Percentiles rank a stretch among this genome's conserved stretches.
Conservation (phyloP, 495 filamentous ascomycete species). For the Aspergillus egyptiacus region DNA sequence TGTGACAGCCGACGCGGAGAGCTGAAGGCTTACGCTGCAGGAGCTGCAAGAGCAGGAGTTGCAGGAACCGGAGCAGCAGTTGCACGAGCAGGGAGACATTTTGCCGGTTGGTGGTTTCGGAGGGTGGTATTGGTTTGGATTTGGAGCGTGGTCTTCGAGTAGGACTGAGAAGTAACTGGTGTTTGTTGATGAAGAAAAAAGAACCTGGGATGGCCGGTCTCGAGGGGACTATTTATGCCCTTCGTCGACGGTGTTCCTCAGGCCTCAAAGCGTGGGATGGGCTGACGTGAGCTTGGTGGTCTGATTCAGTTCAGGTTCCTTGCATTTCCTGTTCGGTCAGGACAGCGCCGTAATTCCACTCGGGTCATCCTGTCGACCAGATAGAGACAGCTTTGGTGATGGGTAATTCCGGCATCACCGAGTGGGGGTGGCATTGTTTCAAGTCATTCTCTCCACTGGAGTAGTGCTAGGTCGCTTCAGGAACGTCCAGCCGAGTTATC, state of each 20-base stretch:
- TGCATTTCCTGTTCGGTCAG: not conserved
- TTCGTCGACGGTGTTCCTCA: not conserved
- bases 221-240: slow-evolving; percentile 7
- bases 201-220: not conserved
- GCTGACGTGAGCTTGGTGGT: too few relatives aligned
- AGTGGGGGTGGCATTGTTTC: not conserved
- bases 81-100: slow-evolving; percentile 15
- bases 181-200: slow-evolving; percentile 4
- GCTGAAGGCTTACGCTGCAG: slow-evolving; percentile 5
- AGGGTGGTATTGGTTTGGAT: not conserved
- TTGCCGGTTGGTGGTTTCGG: slow-evolving; percentile 8
- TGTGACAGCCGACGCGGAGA: not conserved
- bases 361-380: not conserved
- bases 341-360: not conserved
- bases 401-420: not conserved
- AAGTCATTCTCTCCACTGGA: not conserved
- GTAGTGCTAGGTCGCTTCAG: not conserved
- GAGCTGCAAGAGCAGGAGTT: slow-evolving; percentile 10
- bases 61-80: slow-evolving; percentile 15
- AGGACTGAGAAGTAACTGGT: not conserved
- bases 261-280: slow-evolving; percentile 7
- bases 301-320: not conserved
- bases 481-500: slow-evolving; percentile 3
- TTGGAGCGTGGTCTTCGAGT: not conserved
- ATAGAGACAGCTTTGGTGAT: not conserved